Evolutionary conservation across 495 filamentous ascomycete species (phyloP), one percentile per base, ranked within the genome.

Genomic region (Chaetomium cochliodes): DNA sequence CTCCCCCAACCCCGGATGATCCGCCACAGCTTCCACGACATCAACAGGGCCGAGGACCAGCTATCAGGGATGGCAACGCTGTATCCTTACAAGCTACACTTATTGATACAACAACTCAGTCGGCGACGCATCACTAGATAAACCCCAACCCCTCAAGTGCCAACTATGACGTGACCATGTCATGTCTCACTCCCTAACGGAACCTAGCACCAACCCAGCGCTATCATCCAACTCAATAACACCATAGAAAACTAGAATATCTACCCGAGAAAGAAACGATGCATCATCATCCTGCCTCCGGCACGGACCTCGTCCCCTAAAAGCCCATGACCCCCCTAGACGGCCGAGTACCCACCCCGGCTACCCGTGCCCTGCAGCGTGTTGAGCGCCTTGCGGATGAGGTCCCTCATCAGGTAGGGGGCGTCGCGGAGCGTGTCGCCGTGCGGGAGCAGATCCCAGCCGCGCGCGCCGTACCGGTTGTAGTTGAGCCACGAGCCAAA

Each of bases 401-500:
- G 97, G 76, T 98, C 94, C 77, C 92, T 90, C 60, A 97, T 77
- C 47, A 98, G 80, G 72, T 98, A 98, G 9, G 94, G 96, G 4
- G 97, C 70, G 66, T 98, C 94, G 58, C 93, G 86, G 70, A 98
- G 88, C 15, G 91, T 90, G 74, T 98, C 94, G 61, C 90, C 87
- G 74, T 98, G 96, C 0, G 94, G 94, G 13, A 98, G 83, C 15
- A 98, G 84, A 68, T 98, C 94, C 94, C 92, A 97, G 61, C 94
- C 94, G 23, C 94, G 84, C 50, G 92, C 92, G 28, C 92, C 93
- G 74, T 96, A 96, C 63, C 92, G 91, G 81, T 92, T 97, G 83
- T 98, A 98, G 80, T 98, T 98, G 68, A 98, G 87, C 94, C 94
- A 98, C 25, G 92, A 96, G 71, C 92, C 92, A 71, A 98, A 98